Conservation (phyloP, 2,329 filamentous ascomycete species). For the Cytospora leucostoma region DNA sequence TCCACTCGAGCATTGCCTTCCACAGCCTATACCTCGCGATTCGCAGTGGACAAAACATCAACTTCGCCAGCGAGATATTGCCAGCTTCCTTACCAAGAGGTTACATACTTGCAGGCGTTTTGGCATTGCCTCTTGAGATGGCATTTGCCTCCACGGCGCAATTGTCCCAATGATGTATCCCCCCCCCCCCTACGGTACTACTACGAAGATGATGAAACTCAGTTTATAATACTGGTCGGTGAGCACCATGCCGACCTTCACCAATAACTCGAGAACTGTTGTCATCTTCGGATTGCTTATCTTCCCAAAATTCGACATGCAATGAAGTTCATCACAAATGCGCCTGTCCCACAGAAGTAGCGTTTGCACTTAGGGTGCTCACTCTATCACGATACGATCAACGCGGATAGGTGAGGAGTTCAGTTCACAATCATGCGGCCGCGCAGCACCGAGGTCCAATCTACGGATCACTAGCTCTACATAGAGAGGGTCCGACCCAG, state of each 20-base stretch:
- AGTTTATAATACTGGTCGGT: too few species aligned
- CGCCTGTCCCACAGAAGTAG: too few species aligned
- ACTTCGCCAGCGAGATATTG: neutral
- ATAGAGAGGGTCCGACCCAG: neutral
- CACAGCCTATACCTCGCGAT: neutral
- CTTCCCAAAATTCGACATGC: too few species aligned
- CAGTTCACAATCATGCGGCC: neutral
- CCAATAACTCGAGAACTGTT: too few species aligned
- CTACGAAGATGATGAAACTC: too few species aligned
- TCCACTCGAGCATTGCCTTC: neutral
- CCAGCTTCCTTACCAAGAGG: neutral
- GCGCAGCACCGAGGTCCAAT: neutral
- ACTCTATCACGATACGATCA: too few species aligned
- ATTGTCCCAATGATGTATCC: neutral
- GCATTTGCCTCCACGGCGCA: neutral
- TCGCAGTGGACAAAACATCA: neutral
- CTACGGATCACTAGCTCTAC: neutral
- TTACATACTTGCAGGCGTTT: neutral
- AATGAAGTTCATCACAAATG: too few species aligned
- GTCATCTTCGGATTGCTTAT: too few species aligned
- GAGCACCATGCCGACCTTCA: too few species aligned
- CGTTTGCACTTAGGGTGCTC: too few species aligned
- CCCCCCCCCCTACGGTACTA: too few species aligned
- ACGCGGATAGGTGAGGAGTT: neutral
- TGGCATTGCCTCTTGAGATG: too few species aligned